phyloP scores from a whole-genome alignment of 2,329 filamentous ascomycete species.

The Alternaria burnsii region DNA sequence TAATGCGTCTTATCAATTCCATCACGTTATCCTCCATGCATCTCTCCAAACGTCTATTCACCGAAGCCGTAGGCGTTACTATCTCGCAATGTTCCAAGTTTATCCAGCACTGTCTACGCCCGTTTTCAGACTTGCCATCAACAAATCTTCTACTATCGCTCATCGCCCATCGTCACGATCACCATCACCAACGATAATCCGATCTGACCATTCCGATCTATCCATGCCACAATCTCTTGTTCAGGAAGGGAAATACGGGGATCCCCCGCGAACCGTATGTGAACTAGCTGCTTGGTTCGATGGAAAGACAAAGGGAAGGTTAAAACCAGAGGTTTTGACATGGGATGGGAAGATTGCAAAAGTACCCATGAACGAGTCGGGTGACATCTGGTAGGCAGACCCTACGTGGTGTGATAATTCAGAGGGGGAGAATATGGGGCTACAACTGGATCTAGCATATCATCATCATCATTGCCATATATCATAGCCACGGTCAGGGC shows the following conservation, averaged over 20 bases:
- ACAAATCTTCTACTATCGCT: background rate
- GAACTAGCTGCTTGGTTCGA: background rate
- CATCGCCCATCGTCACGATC: background rate
- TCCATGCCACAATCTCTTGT: background rate
- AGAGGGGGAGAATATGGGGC: too few species aligned
- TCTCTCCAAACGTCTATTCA: background rate
- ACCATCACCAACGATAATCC: background rate
- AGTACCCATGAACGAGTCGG: background rate
- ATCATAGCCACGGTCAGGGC: too few species aligned
- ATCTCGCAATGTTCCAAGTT: background rate
- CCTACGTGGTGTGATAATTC: too few species aligned
- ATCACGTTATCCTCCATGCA: too few species aligned
- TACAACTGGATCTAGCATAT: too few species aligned
- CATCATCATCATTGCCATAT: too few species aligned
- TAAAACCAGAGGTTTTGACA: background rate
- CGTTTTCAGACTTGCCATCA: background rate
- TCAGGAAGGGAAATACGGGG: accelerated
- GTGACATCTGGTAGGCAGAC: background rate
- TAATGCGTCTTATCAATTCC: too few species aligned
- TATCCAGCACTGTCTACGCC: background rate
- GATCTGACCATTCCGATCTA: background rate
- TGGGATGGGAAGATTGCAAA: background rate
- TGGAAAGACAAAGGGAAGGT: background rate
- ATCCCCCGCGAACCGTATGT: background rate
- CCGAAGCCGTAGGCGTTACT: background rate